Base-by-base conservation (phyloP, 768 basidiomycete genomes). In the Leccinum variicolor region DNA sequence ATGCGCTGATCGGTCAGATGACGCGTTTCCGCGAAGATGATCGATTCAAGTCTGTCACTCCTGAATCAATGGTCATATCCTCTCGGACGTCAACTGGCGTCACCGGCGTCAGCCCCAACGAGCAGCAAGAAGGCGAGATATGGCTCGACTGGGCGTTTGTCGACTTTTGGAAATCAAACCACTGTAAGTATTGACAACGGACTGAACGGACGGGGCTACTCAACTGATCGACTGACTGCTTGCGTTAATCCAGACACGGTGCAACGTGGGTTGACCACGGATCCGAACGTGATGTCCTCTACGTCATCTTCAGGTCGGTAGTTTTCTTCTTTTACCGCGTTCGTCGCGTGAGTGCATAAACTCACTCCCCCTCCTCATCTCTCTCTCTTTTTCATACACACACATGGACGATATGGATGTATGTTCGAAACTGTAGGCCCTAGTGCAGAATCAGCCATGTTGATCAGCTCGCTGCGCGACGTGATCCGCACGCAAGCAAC, bases 121-220 rank as follows among this genome's bases (percentile, higher is more conserved):
- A 77, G 52, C 84, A 84, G 58, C 84, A 84, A 60, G 89, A 91
- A 66, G 90, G 85, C 26, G 93, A 94, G 73, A 80, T 97, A 39
- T 98, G 97, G 97, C 91, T 98, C 68, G 95, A 98, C 71, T 98
- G 95, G 93, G 83, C 88, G 0, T 98, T 98, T 73, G 85, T 97
- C 6, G 97, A 99, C 73, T 99, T 98, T 72, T 95, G 93, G 90
- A 98, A 98, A 76, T 94, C 92, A 48, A 95, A 96, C 68, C 97
- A 94, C 68, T 92, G 96, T 96, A 65, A 69, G 90, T 73, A 53
- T 48, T 57, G 23, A 10, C 23, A 49, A 41, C 45, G 28, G 29
- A 15, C 41, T 56, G 15, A 29, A 11, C 48, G 11, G 39, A 5
- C 15, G 26, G 41, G n/a, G 19, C n/a, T 21, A 17, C 15, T 36